These are phyloP conservation scores for Globisporangium paroecandrum DNA, from an alignment of 352 stramenopile species.

Conservation along the genomic window DNA sequence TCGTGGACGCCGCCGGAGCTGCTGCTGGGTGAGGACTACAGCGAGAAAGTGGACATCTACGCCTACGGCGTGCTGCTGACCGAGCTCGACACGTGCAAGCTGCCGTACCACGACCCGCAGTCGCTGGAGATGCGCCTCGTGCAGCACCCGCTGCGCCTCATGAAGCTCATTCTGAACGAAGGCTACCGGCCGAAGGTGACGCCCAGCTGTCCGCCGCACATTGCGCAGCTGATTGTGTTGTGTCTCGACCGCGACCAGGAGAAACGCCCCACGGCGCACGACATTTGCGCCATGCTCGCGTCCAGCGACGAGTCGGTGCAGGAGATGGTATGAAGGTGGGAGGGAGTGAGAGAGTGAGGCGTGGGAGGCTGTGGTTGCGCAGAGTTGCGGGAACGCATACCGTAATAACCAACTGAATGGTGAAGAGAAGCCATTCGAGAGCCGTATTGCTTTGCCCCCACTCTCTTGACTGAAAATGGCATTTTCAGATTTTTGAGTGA, in stretches of 20 bases:
- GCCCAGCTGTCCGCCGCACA: conserved; percentile 46
- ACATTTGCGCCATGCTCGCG: conserved; percentile 37
- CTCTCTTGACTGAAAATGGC: too few species aligned
- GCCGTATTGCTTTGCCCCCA: too few species aligned
- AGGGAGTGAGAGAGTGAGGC: too few species aligned
- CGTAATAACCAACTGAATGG: background rate
- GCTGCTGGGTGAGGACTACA: conserved; percentile 63
- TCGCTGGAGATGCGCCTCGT: conserved; percentile 39
- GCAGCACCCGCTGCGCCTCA: conserved; percentile 50
- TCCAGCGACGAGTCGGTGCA: conserved; percentile 9
- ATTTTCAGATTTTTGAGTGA: too few species aligned
- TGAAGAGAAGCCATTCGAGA: background rate
- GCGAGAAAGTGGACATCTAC: conserved; percentile 77
- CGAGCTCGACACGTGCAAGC: conserved; percentile 67
- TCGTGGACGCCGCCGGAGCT: conserved; percentile 64
- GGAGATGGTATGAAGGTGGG: conserved; percentile 7
- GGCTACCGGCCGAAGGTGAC: conserved; percentile 53
- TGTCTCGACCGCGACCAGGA: conserved; percentile 55
- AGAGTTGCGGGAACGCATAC: background rate
- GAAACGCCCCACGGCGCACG: conserved; percentile 41
- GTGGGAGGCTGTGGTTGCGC: background rate
- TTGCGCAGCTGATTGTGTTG: conserved; percentile 50
- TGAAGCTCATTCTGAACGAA: conserved; percentile 60
- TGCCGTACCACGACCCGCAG: conserved; percentile 61
- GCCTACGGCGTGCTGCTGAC: conserved; percentile 69